Percentiles rank a stretch among this genome's conserved stretches.
Conservation (phyloP, 176 grass and related monocot genomes). For the Triticum timopheevii region DNA sequence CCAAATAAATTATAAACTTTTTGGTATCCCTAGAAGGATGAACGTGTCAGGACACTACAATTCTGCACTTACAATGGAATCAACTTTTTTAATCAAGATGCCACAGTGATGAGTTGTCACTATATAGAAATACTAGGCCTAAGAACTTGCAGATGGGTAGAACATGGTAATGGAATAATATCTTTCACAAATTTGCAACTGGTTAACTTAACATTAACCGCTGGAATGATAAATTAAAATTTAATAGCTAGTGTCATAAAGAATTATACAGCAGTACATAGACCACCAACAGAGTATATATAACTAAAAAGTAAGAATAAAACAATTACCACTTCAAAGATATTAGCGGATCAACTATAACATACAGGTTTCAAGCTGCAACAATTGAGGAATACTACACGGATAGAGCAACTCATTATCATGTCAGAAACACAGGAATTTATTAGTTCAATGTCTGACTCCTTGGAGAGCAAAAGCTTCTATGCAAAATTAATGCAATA, state of each 20-base stretch:
- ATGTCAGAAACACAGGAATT: neutral
- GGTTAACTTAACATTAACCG: neutral
- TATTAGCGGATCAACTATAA: conserved; percentile 2
- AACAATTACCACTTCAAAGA: neutral
- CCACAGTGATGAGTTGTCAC: neutral
- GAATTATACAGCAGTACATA: neutral
- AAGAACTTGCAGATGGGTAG: neutral
- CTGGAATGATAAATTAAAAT: neutral
- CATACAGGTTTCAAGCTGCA: neutral
- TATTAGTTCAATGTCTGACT: conserved; percentile 12
- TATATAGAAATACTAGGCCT: neutral
- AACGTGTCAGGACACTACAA: neutral
- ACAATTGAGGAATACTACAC: neutral
- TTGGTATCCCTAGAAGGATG: neutral
- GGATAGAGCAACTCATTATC: neutral
- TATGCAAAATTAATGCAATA: conserved; percentile 28
- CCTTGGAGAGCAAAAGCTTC: neutral
- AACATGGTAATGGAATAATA: conserved; percentile 5
- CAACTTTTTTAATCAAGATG: neutral
- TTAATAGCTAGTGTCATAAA: neutral
- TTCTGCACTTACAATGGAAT: neutral
- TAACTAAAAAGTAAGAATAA: neutral
- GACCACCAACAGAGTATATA: neutral
- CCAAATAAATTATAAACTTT: neutral
- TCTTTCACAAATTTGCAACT: neutral